phyloP scores from a whole-genome alignment of 306 rosid genomes.

The Trichosanthes cucumerina region DNA sequence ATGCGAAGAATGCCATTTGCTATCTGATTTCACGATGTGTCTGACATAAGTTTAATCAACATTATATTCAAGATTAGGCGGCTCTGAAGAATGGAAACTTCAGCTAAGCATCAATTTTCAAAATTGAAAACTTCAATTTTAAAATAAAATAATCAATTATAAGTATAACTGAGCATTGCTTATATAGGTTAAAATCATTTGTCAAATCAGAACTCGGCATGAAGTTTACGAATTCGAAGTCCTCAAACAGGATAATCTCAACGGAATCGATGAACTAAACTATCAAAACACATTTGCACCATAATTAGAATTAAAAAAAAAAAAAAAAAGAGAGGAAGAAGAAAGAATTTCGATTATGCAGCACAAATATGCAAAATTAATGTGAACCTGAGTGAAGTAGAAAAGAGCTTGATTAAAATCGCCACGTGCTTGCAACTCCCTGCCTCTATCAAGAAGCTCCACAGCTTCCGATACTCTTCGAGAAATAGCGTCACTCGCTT shows the following conservation, averaged over 20 bases:
- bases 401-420: conserved; percentile 55
- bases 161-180: not conserved
- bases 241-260: not conserved
- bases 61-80: not conserved
- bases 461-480: conserved; percentile 46
- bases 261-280: not conserved
- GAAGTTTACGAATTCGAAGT: not conserved
- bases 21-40: not conserved
- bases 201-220: not conserved
- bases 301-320: not conserved
- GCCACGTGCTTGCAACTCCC: conserved; percentile 56
- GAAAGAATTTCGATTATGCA: not conserved
- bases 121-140: too few species aligned
- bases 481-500: conserved; percentile 39
- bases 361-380: not conserved
- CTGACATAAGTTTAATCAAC: not conserved
- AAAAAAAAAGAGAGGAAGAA: too few species aligned
- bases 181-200: not conserved
- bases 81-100: not conserved
- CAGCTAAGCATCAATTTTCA: not conserved
- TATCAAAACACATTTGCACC: not conserved
- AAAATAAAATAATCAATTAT: not conserved
- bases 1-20: not conserved
- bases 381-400: conserved; percentile 47
- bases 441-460: conserved; percentile 64